Conservation (phyloP, 1,284 basidiomycete genomes). For the Moniliophthora roreri region DNA sequence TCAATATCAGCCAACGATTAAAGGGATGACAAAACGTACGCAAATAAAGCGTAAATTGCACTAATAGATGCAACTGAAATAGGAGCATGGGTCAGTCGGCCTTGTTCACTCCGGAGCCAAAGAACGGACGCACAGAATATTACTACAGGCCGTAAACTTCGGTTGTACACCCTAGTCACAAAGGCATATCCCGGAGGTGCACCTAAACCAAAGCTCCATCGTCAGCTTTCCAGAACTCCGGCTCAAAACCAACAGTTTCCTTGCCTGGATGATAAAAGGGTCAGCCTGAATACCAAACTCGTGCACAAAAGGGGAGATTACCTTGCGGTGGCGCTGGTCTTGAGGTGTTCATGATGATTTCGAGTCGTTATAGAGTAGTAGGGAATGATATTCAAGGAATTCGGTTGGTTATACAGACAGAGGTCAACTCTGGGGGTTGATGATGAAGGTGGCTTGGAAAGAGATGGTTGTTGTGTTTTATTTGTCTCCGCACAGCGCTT, state of each 20-base stretch:
- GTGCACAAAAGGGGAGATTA: neutral
- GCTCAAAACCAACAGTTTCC: neutral
- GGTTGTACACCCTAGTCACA: conserved; percentile 9
- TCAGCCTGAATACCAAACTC: neutral
- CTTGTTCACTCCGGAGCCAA: conserved; percentile 2
- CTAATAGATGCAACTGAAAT: conserved; percentile 44
- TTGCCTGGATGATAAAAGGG: neutral
- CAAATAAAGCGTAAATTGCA: conserved; percentile 59
- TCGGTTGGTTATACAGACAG: neutral
- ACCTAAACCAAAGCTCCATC: neutral
- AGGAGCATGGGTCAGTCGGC: neutral
- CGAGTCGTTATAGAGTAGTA: neutral
- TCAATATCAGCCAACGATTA: conserved; percentile 5
- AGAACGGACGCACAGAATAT: conserved; percentile 44
- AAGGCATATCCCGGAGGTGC: conserved; percentile 1
- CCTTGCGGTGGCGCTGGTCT: conserved; percentile 3
- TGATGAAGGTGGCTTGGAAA: neutral
- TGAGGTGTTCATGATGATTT: neutral
- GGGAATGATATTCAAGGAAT: neutral
- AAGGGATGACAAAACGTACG: conserved; percentile 40
- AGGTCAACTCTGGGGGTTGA: neutral
- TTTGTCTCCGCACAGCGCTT: neutral
- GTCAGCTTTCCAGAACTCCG: neutral
- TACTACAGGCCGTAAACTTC: conserved; percentile 59
- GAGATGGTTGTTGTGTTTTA: neutral